These are phyloP conservation scores for Teratosphaeriaceae sp. DNA, from an alignment of 2,329 filamentous ascomycete species.

Conservation along the genomic window DNA sequence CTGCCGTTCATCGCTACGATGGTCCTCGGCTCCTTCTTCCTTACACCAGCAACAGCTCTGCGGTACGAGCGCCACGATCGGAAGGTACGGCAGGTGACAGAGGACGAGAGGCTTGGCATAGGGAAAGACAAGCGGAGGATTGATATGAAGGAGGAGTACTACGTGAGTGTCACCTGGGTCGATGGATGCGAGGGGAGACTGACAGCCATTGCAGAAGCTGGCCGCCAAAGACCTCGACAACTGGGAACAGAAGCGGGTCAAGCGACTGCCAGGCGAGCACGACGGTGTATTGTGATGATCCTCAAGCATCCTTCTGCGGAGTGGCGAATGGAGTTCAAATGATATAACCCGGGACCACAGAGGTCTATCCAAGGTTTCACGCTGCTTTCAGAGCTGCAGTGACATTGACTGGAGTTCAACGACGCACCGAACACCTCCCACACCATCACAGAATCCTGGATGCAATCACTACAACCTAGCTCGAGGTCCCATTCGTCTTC, in stretches of 20 bases:
- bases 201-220: slow-evolving; percentile 55
- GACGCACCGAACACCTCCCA: too few relatives aligned
- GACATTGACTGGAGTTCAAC: too few relatives aligned
- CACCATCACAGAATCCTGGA: not conserved
- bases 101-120: slow-evolving; percentile 80
- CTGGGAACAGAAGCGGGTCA: slow-evolving; percentile 95
- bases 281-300: slow-evolving; percentile 76
- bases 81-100: slow-evolving; percentile 75
- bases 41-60: slow-evolving; percentile 88
- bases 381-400: too few relatives aligned
- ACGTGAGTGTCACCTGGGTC: slow-evolving; percentile 50
- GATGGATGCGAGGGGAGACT: slow-evolving; percentile 25
- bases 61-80: slow-evolving; percentile 91
- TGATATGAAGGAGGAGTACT: slow-evolving; percentile 80
- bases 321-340: not conserved
- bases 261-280: slow-evolving; percentile 80
- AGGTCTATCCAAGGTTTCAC: too few relatives aligned
- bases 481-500: not conserved
- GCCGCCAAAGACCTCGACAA: slow-evolving; percentile 87
- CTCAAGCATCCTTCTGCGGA: too few relatives aligned
- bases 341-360: too few relatives aligned
- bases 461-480: not conserved
- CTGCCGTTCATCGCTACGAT: slow-evolving; percentile 88
- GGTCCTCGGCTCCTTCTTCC: slow-evolving; percentile 83
- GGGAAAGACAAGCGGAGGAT: slow-evolving; percentile 64